These are phyloP conservation scores for Syncephalastrum racemosum DNA, from an alignment of 371 early-diverging fungal genomes.

Conservation along the genomic window DNA sequence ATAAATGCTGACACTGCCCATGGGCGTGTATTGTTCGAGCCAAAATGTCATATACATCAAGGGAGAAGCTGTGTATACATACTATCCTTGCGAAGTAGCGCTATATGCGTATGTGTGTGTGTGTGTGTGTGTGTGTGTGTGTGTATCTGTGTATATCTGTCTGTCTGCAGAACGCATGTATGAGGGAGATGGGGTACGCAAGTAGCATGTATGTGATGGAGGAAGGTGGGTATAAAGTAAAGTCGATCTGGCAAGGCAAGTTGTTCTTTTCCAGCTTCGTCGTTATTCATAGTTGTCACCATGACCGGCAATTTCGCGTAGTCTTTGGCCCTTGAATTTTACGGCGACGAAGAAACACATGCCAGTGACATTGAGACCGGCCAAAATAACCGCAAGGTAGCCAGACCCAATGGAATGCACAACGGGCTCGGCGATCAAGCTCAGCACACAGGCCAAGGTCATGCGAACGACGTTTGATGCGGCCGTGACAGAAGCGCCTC, in stretches of 20 bases:
- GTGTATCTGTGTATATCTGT: no score
- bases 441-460: slow-evolving; percentile 48
- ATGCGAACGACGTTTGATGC: slow-evolving; percentile 52
- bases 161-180: no score
- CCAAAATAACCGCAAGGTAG: slow-evolving; percentile 31
- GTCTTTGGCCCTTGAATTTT: slow-evolving; percentile 32
- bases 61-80: no score
- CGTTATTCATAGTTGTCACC: slow-evolving; percentile 14
- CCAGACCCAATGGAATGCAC: slow-evolving; percentile 31
- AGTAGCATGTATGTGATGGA: background rate
- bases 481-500: slow-evolving; percentile 56
- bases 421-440: slow-evolving; percentile 28
- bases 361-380: slow-evolving; percentile 30
- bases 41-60: no score
- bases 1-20: no score
- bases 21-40: no score
- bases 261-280: no score
- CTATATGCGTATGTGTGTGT: no score
- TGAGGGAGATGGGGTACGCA: background rate
- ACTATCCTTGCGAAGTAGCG: no score
- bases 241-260: background rate
- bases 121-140: no score
- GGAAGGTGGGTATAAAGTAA: background rate
- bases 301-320: slow-evolving; percentile 29
- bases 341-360: slow-evolving; percentile 27